A percentile compares a stretch with the other conserved stretches of the same genome.
phyloP scores from a whole-genome alignment of 2,329 filamentous ascomycete species.

The Cordyceps sp. region DNA sequence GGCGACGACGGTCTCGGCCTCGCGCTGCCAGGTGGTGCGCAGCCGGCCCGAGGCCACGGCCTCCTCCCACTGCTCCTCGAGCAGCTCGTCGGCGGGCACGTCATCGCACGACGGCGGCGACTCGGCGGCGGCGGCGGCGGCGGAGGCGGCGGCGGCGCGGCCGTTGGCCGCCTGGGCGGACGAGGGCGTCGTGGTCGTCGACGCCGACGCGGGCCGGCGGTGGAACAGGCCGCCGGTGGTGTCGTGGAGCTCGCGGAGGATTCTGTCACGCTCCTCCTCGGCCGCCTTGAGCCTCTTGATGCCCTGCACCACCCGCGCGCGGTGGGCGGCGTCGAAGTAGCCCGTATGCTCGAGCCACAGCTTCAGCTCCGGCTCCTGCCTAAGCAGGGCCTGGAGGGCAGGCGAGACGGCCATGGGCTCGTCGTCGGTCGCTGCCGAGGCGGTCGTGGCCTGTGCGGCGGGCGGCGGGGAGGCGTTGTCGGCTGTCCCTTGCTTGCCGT shows the following conservation, averaged over 20 bases:
- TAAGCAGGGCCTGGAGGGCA: constrained; percentile 1
- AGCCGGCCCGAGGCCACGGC: constrained; percentile 69
- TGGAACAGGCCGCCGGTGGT: neutral
- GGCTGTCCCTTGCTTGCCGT: too few relatives aligned
- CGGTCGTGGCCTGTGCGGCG: too few relatives aligned
- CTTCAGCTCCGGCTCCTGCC: constrained; percentile 6
- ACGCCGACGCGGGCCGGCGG: too few relatives aligned
- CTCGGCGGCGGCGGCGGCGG: too few relatives aligned
- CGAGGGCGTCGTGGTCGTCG: too few relatives aligned
- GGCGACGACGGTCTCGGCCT: constrained; percentile 61
- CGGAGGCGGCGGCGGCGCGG: too few relatives aligned
- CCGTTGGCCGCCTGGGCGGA: too few relatives aligned
- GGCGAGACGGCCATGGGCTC: neutral
- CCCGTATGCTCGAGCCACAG: constrained; percentile 11
- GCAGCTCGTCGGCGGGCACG: constrained; percentile 26
- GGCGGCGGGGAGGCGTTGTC: too few relatives aligned
- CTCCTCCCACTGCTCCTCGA: constrained; percentile 69
- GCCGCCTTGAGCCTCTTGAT: constrained; percentile 6
- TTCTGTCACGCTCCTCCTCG: constrained; percentile 6
- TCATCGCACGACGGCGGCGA: too few relatives aligned
- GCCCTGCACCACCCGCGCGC: constrained; percentile 4
- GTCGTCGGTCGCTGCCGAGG: neutral
- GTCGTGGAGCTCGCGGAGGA: constrained; percentile 6
- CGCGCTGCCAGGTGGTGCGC: constrained; percentile 79
- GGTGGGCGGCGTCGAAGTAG: constrained; percentile 7